Base-by-base conservation (phyloP, 1,284 basidiomycete genomes). In the Cryptococcus sp. region DNA sequence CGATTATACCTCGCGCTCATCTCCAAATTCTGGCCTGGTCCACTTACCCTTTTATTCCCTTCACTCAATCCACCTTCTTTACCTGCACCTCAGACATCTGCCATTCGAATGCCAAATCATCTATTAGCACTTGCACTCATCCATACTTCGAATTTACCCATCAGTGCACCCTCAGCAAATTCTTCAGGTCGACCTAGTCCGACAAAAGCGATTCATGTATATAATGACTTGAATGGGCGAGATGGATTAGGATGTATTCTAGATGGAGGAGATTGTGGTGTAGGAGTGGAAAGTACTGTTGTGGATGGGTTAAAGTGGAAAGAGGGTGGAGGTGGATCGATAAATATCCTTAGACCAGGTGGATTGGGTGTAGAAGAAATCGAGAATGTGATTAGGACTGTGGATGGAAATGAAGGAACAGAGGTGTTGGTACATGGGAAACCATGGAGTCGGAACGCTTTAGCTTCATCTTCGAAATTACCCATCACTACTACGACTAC, bases 81-180 rank as follows among this genome's bases (percentile, higher is more conserved):
- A n/a, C 74, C 74, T 4, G 74, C 74, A 8, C 76, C 74, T 14
- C 73, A 76, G 57, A 93, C 92, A 0, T 89, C 98, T 33, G 96
- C 90, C 1, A 83, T 98, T 56, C 83, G 96, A 45, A 94, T 98
- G 86, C 96, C 96, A 0, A 86, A 87, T 0, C 93, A 99, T 77
- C 88, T 90, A 0, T 84, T 98, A 34, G 93, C 96, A 0, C 81
- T 93, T 46, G 92, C 91, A 0, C 81, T 98, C 57, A 98, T 98
- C 59, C 83, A 88, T 0, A 65, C 86, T 3, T 77, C 87, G 0
- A 80, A 87, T 49, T 75, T 84, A 0, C 95, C 96, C 0, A 79
- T 99, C 15, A 93, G 93, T 5, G 96, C 95, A 0, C 96, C 96
- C 0, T 95, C 90, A 58, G 96, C 96, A 34, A 98, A 99, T 72